phyloP scores from a whole-genome alignment of 345 rosid genomes.

The Kernera saxatilis region DNA sequence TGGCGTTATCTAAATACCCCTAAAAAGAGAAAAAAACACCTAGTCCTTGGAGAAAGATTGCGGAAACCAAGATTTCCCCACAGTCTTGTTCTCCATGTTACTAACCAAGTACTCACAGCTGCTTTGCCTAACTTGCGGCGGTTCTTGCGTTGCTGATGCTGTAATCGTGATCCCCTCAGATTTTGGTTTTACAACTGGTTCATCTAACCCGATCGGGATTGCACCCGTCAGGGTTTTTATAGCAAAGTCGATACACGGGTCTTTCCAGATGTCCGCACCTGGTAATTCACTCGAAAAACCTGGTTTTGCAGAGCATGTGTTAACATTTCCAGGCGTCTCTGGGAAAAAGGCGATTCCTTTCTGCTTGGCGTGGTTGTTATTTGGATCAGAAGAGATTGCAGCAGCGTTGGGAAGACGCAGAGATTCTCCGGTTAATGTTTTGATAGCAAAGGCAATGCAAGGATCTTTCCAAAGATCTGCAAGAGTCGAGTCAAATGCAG shows the following conservation, averaged over 20 bases:
- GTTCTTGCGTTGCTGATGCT: constrained; percentile 2
- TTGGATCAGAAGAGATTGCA: constrained; percentile 33
- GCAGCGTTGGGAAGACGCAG: constrained; percentile 36
- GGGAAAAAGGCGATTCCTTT: constrained; percentile 13
- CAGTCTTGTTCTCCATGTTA: constrained; percentile 11
- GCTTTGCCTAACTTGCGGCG: neutral
- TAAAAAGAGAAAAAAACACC: neutral
- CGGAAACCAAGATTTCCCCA: neutral
- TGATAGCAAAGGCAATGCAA: constrained; percentile 95
- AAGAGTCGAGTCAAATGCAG: constrained; percentile 44
- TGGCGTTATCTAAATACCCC: neutral
- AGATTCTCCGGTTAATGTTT: constrained; percentile 71
- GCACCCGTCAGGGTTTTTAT: constrained; percentile 82
- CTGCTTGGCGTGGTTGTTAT: constrained; percentile 14
- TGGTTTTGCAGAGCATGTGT: constrained; percentile 18
- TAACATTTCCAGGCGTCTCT: constrained; percentile 7
- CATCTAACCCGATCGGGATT: constrained; percentile 54
- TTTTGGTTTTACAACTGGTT: neutral
- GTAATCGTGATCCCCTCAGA: neutral
- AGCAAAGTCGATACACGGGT: constrained; percentile 94
- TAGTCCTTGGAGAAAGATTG: constrained; percentile 4
- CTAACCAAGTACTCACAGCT: neutral
- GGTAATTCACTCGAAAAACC: constrained; percentile 32
- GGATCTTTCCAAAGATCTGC: constrained; percentile 85
- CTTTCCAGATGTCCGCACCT: constrained; percentile 55